A percentile compares a stretch with the other conserved stretches of the same genome.
phyloP scores from a whole-genome alignment of 2,329 filamentous ascomycete genomes.

The Emericellopsis cladophorae region DNA sequence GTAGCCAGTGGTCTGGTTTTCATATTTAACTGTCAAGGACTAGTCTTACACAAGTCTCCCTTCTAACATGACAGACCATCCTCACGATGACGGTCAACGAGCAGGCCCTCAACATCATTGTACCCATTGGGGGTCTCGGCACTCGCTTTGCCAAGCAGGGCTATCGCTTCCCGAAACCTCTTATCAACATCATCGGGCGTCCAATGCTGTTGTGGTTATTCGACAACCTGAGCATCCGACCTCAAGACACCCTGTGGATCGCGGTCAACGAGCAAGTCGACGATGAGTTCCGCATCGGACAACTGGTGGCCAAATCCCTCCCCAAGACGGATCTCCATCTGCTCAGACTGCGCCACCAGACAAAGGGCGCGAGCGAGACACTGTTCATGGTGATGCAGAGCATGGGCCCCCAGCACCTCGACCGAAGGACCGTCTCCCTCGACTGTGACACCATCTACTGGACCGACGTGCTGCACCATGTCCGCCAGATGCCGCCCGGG shows the following conservation, averaged over 20 bases:
- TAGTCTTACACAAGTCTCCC: too few species aligned
- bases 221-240: conserved; percentile 11
- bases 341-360: conserved; percentile 12
- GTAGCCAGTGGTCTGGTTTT: too few species aligned
- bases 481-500: conserved; percentile 11
- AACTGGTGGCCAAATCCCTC: conserved; percentile 12
- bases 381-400: conserved; percentile 13
- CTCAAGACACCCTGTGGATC: conserved; percentile 14
- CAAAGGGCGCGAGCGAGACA: conserved; percentile 15
- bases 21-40: too few species aligned
- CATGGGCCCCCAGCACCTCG: conserved; percentile 14
- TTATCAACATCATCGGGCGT: conserved; percentile 17
- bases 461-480: conserved; percentile 13
- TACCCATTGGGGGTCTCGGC: conserved; percentile 17
- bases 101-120: conserved; percentile 15
- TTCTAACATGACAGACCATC: too few species aligned
- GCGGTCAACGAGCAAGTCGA: conserved; percentile 15
- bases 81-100: background rate
- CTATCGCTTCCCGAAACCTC: conserved; percentile 16
- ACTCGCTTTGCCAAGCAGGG: conserved; percentile 15
- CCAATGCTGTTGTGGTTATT: conserved; percentile 17
- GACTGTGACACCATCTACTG: conserved; percentile 20
- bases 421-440: conserved; percentile 13
- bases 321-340: conserved; percentile 11
- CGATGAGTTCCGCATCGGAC: conserved; percentile 14